phyloP scores from a whole-genome alignment of 441 rosid genomes.

The Biscutella laevigata region DNA sequence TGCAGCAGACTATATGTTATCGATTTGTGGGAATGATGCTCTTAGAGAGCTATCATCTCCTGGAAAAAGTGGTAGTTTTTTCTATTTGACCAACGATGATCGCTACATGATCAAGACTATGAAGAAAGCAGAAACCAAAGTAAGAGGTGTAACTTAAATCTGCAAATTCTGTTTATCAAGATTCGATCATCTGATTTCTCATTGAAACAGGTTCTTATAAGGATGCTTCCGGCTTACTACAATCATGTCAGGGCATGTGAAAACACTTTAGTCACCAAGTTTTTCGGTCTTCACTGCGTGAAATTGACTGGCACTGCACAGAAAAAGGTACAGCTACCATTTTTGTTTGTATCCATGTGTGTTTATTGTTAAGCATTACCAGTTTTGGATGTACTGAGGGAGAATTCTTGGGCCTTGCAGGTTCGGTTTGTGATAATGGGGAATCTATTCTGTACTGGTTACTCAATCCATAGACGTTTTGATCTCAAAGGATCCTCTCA shows the following conservation, averaged over 20 bases:
- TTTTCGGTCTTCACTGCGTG: conserved; percentile 88
- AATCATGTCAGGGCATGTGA: conserved; percentile 80
- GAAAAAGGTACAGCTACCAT: conserved; percentile 51
- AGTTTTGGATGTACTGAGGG: conserved; percentile 14
- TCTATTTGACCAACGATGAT: conserved; percentile 86
- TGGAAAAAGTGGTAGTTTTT: conserved; percentile 96
- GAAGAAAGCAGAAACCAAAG: conserved; percentile 99
- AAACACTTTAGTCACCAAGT: conserved; percentile 81
- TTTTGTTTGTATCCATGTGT: not conserved
- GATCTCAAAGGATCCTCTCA: conserved; percentile 96
- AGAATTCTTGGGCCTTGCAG: conserved; percentile 31
- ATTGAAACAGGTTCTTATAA: conserved; percentile 58
- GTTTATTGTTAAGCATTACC: conserved; percentile 1
- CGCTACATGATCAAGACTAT: conserved; percentile 95
- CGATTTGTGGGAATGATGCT: conserved; percentile 90
- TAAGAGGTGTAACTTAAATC: conserved; percentile 12
- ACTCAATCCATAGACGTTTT: conserved; percentile 74
- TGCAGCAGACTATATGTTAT: conserved; percentile 92
- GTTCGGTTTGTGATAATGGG: conserved; percentile 95
- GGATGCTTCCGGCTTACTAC: conserved; percentile 96
- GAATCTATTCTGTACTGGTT: conserved; percentile 72
- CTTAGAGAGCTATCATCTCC: conserved; percentile 97
- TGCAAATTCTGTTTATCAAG: not conserved
- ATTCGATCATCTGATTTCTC: conserved; percentile 3
- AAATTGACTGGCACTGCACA: conserved; percentile 77